Evolutionary conservation across 1,284 basidiomycete species (phyloP), one percentile per base, ranked within the genome.

Genomic region (Ceratobasidium sp.): DNA sequence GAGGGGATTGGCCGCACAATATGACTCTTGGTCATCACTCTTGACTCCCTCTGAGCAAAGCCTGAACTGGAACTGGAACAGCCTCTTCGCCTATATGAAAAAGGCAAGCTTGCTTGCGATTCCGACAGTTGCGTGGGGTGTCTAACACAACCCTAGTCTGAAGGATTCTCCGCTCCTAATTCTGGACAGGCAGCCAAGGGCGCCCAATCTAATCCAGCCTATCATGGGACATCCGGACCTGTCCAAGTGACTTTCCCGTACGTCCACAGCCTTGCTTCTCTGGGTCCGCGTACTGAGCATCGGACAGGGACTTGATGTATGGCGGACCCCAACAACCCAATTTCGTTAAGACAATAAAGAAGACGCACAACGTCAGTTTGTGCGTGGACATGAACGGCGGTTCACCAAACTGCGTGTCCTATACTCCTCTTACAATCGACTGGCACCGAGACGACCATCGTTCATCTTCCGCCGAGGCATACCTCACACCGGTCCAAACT

Each of bases 11-110:
- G 81, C 81, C 26, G 85, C 83, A 0, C 88, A 90, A 77, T 89
- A 89, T 75, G 87, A 90, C 76, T 82, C 85, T 0, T 84, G 85
- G 82, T 82, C 83, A 0, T 78, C 78, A 0, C 79, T 89, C n/a
- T 81, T 88, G 0, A 85, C 85, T 71, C 78, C 82, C 6, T 80
- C 81, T 3, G 86, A 87, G 73, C 58, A 62, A 62, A 52, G 32
- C n/a, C 80, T 82, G 0, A 78, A 76, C 53, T 90, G 88, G 87
- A 85, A 85, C 73, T 90, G 87, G 87, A 77, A 83, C 32, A 82
- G 83, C 10, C 77, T 89, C 50, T 84, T 83, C 75, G 76, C 70
- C 1, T 88, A 81, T 76, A 85, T 85, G 83, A 85, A 85, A 76
- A 87, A 87, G 82, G 81, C 80, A 28, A 18, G 76, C 36, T 21